Base-by-base conservation (phyloP, 163 green algal species). In the Prototheca wickerhamii region DNA sequence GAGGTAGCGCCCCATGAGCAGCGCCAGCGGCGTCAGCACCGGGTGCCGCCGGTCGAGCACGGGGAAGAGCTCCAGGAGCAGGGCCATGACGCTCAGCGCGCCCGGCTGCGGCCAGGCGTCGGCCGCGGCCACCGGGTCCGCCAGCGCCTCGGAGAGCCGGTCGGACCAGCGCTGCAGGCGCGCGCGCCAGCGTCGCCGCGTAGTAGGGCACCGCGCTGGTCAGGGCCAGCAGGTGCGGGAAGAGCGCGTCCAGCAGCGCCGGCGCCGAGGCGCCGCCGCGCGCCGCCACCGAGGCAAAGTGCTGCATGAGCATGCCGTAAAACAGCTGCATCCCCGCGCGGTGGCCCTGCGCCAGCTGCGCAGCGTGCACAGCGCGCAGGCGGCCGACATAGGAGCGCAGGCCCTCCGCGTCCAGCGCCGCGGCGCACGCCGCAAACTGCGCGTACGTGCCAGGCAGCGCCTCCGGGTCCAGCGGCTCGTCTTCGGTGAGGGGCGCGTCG, bases 31-130 rank as follows among this genome's bases (percentile, higher is more conserved):
- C 0, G 84, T 95, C 2, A 81, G 67, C 26, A 97, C 91, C 0
- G 87, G 81, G 69, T 98, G 92, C 15, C 82, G 72, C 50, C 79
- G 76, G 67, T 97, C 90, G 25, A 77, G 86, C 10, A 74, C 68
- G 2, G 89, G 89, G 74, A 95, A 98, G 29, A 96, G 70, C 17
- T 67, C 70, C 10, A 70, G 51, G 25, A 97, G 78, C 72, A 93
- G 82, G 52, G 95, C 71, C 53, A 97, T 60, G 32, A 70, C 68
- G 25, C 84, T 76, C 4, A 66, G 17, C 2, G 70, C 60, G n/a
- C n/a, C n/a, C n/a, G n/a, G n/a, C n/a, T n/a, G n/a, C 1, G 88
- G 84, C 88, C 88, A 96, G 44, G 62, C 58, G 31, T 59, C 30
- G 23, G 28, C 66, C 3, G 25, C 33, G 42, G 28, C 28, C 37